A percentile compares a stretch with the other conserved stretches of the same genome.
Evolutionary conservation across 495 filamentous ascomycete species (phyloP).

Genomic region (Aspergillus ellipticus): DNA sequence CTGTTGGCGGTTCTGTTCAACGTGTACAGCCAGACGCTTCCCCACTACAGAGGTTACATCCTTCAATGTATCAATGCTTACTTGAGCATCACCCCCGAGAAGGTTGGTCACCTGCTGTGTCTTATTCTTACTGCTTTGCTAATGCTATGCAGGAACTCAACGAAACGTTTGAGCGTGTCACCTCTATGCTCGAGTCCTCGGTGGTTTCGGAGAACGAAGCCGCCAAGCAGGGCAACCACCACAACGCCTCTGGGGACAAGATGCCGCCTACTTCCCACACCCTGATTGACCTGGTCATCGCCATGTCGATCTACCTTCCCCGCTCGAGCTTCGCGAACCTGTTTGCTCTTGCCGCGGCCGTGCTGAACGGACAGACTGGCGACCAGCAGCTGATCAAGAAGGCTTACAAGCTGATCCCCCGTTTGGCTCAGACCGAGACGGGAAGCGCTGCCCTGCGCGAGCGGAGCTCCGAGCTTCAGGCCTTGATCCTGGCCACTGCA

Average conservation of each 20-base stretch:
- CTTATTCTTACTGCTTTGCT: constrained; percentile 4
- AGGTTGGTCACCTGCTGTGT: constrained; percentile 32
- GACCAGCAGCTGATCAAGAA: constrained; percentile 99
- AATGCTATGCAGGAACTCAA: constrained; percentile 61
- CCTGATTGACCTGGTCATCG: constrained; percentile 91
- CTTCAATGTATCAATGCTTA: constrained; percentile 91
- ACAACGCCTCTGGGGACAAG: constrained; percentile 56
- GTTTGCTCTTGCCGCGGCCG: constrained; percentile 75
- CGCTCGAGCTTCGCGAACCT: constrained; percentile 73
- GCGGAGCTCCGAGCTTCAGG: constrained; percentile 71
- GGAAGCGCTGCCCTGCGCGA: constrained; percentile 69
- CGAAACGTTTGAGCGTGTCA: constrained; percentile 82
- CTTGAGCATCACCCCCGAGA: constrained; percentile 76
- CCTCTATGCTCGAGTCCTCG: constrained; percentile 72
- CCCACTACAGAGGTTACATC: constrained; percentile 84
- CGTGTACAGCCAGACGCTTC: constrained; percentile 92
- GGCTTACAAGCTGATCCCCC: constrained; percentile 93
- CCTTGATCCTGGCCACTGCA: constrained; percentile 67
- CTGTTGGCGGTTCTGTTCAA: constrained; percentile 94
- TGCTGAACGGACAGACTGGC: constrained; percentile 58
- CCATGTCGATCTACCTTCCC: constrained; percentile 89
- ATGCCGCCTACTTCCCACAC: constrained; percentile 95
- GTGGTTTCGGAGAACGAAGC: constrained; percentile 52
- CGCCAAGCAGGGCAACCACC: constrained; percentile 56
- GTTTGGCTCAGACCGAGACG: constrained; percentile 72